phyloP scores from a whole-genome alignment of 2,329 filamentous ascomycete genomes.

The Alternaria hordeiaustralica region DNA sequence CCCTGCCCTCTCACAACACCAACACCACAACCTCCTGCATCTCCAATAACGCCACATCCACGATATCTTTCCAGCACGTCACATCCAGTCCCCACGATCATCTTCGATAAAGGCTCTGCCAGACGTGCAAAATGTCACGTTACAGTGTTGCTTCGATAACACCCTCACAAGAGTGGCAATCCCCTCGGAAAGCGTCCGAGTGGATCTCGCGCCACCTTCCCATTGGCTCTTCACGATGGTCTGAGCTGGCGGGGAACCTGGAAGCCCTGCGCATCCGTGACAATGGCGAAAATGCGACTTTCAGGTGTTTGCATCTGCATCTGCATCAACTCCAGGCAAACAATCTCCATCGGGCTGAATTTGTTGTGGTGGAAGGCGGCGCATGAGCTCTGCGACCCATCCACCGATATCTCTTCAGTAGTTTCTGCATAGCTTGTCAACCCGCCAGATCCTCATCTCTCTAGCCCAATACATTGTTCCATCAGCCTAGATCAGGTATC shows the following conservation, averaged over 20 bases:
- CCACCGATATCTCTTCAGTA: not conserved
- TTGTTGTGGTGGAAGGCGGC: not conserved
- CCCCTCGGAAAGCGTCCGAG: not conserved
- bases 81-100: not conserved
- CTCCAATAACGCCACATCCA: not conserved
- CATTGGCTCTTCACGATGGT: not conserved
- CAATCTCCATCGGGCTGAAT: not conserved
- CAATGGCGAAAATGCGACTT: not conserved
- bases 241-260: not conserved
- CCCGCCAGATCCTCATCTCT: not conserved
- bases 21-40: not conserved
- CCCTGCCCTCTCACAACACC: not conserved
- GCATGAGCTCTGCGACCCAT: not conserved
- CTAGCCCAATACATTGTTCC: not conserved
- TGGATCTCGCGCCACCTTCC: not conserved
- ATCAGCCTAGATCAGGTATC: not conserved
- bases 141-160: not conserved
- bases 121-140: not conserved
- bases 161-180: not conserved
- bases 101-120: not conserved
- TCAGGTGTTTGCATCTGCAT: not conserved
- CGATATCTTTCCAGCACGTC: not conserved
- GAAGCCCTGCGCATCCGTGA: not conserved
- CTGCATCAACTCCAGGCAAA: not conserved
- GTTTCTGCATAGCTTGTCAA: not conserved